These are phyloP conservation scores for Calonectria multiphialidica DNA, from an alignment of 2,329 filamentous ascomycete species.

Conservation along the genomic window DNA sequence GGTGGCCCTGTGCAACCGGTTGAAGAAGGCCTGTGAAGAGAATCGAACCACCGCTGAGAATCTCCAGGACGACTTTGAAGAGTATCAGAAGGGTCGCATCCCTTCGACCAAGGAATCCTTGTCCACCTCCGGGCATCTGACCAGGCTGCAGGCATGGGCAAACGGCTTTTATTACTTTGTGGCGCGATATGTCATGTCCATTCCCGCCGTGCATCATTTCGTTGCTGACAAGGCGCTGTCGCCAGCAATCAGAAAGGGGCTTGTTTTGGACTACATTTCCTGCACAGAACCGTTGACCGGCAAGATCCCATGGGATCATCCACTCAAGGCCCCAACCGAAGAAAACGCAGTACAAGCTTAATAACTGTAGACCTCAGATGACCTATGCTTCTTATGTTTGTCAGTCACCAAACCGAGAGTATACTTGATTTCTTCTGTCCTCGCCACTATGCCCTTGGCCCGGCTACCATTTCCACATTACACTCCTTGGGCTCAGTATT, in stretches of 20 bases:
- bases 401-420: no score
- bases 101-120: not conserved
- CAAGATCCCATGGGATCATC: not conserved
- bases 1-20: conserved; percentile 4
- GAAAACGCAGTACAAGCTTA: not conserved
- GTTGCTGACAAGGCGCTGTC: not conserved
- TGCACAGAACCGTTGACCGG: not conserved
- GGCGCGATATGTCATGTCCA: not conserved
- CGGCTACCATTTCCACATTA: no score
- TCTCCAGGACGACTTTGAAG: not conserved
- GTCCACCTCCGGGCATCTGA: not conserved
- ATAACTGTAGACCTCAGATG: no score
- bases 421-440: no score
- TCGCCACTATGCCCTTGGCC: no score
- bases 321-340: not conserved
- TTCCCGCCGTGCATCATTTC: not conserved
- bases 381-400: no score
- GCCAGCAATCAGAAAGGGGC: not conserved
- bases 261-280: not conserved
- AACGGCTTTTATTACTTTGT: not conserved
- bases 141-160: not conserved
- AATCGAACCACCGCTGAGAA: not conserved
- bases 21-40: not conserved
- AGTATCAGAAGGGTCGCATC: not conserved
- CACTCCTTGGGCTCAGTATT: no score